Conservation (phyloP, 2,329 filamentous ascomycete genomes). For the Celoporthe dispersa region DNA sequence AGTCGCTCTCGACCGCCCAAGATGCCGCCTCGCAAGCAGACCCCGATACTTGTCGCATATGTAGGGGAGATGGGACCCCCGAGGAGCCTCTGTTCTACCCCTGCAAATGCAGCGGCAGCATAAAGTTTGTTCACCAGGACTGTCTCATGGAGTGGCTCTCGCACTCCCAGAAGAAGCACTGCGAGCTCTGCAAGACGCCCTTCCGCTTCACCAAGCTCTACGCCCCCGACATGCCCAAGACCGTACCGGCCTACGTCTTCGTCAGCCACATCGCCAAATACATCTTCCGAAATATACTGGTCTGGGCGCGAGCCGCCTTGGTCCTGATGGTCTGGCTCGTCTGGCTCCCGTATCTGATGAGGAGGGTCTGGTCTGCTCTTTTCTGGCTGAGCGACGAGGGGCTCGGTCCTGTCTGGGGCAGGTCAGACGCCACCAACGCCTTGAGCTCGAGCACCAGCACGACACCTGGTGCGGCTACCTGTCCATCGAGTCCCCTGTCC, state of each 20-base stretch:
- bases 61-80: conserved; percentile 80
- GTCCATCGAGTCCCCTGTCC: conserved; percentile 46
- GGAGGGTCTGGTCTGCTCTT: conserved; percentile 87
- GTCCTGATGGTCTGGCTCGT: conserved; percentile 88
- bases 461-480: conserved; percentile 39
- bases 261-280: conserved; percentile 77
- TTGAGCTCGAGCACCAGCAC: conserved; percentile 17
- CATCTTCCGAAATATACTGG: conserved; percentile 69
- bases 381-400: conserved; percentile 93
- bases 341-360: conserved; percentile 87
- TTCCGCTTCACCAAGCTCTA: conserved; percentile 99
- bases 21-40: conserved; percentile 43
- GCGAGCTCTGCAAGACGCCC: conserved; percentile 97
- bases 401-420: conserved; percentile 44
- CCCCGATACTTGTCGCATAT: conserved; percentile 93
- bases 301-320: conserved; percentile 77
- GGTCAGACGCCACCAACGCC: conserved; percentile 36
- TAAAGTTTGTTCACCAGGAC: conserved; percentile 97
- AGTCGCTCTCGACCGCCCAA: conserved; percentile 14
- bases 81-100: conserved; percentile 93
- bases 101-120: conserved; percentile 98
- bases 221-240: conserved; percentile 87
- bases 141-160: conserved; percentile 99
- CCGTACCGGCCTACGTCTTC: conserved; percentile 81
- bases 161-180: conserved; percentile 99